Evolutionary conservation across 148 eudicot species (phyloP), one percentile per base, ranked within the genome.

Genomic region (Vaccinium macrocarpon): DNA sequence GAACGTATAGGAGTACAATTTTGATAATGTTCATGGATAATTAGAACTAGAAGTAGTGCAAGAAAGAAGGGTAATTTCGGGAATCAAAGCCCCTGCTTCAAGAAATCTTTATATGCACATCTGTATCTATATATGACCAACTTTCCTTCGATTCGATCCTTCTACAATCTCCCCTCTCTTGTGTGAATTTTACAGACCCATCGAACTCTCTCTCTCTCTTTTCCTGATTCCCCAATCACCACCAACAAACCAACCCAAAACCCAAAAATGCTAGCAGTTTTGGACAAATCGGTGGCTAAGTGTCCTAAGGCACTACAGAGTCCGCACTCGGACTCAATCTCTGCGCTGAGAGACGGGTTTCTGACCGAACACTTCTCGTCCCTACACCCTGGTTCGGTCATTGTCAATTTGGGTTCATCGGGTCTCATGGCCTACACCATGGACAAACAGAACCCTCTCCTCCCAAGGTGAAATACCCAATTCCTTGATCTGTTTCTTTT

Each of bases 281-380:
- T 94, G 49, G 92, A 96, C 48, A 96, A 94, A 89, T 86, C 94
- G 56, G 93, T 94, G 9, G 97, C 97, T 2, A 90, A 93, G 84
- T 89, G 90, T 87, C 99, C 99, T 15, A 92, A 93, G 66, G 98
- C 91, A 1, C 64, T 91, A 57, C 90, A 92, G 55, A 88, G 84
- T 80, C 88, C 93, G 1, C 89, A 91, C 83, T 85, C 86, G 61
- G 90, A 90, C 9, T 35, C 85, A 1, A 85, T 90, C 64, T 87
- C 51, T 72, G 95, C 94, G 2, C 88, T 94, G 66, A 93, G 91
- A 87, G 97, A 96, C 88, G 93, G 90, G n/a, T 85, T 59, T 50
- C 76, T 95, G 93, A 90, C 90, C 6, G 83, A 81, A 18, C 90
- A 91, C 83, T 94, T 94, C 82, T 86, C 91, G 5, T 89, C 95